Conservation (phyloP, 768 basidiomycete species). For the Trametes cingulata region DNA sequence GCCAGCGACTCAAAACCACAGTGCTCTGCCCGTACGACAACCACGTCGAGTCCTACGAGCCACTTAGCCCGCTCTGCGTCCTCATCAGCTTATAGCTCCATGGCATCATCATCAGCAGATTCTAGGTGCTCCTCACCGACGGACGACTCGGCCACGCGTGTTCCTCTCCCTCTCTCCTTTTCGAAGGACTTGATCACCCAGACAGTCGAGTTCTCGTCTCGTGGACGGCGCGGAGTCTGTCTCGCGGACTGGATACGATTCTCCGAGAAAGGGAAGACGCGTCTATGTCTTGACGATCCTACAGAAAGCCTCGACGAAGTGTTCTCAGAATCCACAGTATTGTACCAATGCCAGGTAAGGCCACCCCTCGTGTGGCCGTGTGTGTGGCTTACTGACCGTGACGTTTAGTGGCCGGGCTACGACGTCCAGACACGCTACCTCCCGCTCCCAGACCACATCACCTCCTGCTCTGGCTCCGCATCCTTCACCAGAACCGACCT, state of each 20-base stretch:
- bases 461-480: neutral
- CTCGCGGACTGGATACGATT: constrained; percentile 8
- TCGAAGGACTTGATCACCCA: neutral
- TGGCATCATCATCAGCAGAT: neutral
- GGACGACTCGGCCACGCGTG: neutral
- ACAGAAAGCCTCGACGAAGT: constrained; percentile 8
- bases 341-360: constrained; percentile 16
- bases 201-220: neutral
- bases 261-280: constrained; percentile 1
- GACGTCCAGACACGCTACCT: constrained; percentile 9
- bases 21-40: too few relatives aligned
- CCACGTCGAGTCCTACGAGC: too few relatives aligned
- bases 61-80: neutral
- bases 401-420: constrained; percentile 19
- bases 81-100: neutral
- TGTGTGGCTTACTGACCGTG: neutral
- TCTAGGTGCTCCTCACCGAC: neutral
- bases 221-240: neutral
- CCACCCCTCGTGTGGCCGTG: neutral
- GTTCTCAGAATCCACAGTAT: neutral
- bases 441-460: neutral
- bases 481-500: constrained; percentile 11
- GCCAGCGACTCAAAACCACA: too few relatives aligned
- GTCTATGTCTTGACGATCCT: neutral
- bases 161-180: constrained; percentile 6